These are phyloP conservation scores for Herpetospermum pedunculosum DNA, from an alignment of 306 rosid genomes.

Conservation along the genomic window DNA sequence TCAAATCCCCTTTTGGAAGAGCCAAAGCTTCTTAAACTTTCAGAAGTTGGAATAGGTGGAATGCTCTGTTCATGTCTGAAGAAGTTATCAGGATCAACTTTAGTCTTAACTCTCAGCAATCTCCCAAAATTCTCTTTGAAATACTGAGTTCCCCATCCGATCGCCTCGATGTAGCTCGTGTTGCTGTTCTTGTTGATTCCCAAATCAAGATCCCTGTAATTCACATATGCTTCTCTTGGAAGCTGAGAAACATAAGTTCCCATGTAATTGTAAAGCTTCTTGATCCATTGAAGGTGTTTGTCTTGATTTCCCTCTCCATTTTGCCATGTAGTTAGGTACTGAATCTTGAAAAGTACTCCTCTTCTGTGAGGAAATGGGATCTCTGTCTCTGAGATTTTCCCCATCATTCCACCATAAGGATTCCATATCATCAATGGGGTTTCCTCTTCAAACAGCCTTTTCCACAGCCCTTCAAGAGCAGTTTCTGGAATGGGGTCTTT, in stretches of 20 bases:
- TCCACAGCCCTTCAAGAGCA: constrained; percentile 59
- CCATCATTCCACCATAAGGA: constrained; percentile 80
- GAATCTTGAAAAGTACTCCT: constrained; percentile 57
- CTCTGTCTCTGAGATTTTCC: constrained; percentile 38
- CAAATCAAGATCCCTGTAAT: constrained; percentile 77
- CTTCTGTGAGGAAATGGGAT: constrained; percentile 72
- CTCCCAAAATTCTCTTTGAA: constrained; percentile 60
- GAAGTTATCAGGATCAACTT: constrained; percentile 69
- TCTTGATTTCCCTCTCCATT: constrained; percentile 18
- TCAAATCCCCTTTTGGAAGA: background rate
- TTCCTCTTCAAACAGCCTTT: constrained; percentile 45
- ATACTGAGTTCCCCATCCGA: constrained; percentile 63
- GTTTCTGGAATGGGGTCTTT: constrained; percentile 46
- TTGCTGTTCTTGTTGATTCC: constrained; percentile 54
- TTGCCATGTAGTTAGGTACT: constrained; percentile 42
- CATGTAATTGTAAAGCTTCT: constrained; percentile 64
- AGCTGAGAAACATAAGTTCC: constrained; percentile 48
- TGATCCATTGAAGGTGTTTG: constrained; percentile 60
- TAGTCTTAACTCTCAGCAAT: constrained; percentile 51
- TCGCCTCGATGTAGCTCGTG: constrained; percentile 33
- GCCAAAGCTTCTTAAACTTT: background rate
- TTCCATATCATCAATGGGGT: constrained; percentile 36
- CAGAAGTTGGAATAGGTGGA: constrained; percentile 45
- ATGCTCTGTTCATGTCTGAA: constrained; percentile 90
- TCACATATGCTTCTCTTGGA: constrained; percentile 78